Evolutionary conservation across 1,284 basidiomycete genomes (phyloP), one percentile per base, ranked within the genome.

Genomic region (Wolfiporia cocos): DNA sequence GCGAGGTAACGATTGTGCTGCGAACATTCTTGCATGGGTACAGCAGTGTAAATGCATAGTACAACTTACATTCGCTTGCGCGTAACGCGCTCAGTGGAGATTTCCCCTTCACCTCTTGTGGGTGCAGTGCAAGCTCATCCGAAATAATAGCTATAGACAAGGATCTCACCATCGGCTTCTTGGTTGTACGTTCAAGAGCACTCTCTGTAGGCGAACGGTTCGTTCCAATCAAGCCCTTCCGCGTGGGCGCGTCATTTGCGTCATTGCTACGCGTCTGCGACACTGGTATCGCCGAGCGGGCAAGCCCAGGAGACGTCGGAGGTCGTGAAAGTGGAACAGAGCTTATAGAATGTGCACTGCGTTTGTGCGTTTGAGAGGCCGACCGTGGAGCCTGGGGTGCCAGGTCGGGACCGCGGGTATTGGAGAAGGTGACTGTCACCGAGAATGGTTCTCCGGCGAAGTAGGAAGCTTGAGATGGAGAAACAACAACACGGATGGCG

Each of bases 401-500:
- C n/a, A n/a, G n/a, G 53, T 54, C 56, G 34, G 52, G 56, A 18
- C 76, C 70, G 15, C 76, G 77, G 5, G 81, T 86, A 61, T 95
- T 96, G 34, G 86, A 86, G 64, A 96, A 92, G 0, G 88, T 86
- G 56, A 97, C 82, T 4, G 78, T 84, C 14, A 90, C 89, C 5
- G 80, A 71, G 63, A 95, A 90, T 1, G 77, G 70, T 62, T 97
- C 93, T 47, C 93, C 93, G 1, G 93, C 92, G 62, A 94, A 97
- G 66, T 88, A 96, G 0, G 90, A 89, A 0, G 90, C 87, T 49
- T 92, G 86, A 0, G 84, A 73, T 3, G 93, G 93, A 0, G 81
- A 73, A 20, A 86, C 79, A 22, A 76, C 70, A 34, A 87, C 76
- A 34, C 79, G 77, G 9, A 87, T 73, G 29, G 70, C 52, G 30